A percentile compares a stretch with the other conserved stretches of the same genome.
Conservation (phyloP, 345 rosid genomes). For the Eucalyptus lansdowneana region DNA sequence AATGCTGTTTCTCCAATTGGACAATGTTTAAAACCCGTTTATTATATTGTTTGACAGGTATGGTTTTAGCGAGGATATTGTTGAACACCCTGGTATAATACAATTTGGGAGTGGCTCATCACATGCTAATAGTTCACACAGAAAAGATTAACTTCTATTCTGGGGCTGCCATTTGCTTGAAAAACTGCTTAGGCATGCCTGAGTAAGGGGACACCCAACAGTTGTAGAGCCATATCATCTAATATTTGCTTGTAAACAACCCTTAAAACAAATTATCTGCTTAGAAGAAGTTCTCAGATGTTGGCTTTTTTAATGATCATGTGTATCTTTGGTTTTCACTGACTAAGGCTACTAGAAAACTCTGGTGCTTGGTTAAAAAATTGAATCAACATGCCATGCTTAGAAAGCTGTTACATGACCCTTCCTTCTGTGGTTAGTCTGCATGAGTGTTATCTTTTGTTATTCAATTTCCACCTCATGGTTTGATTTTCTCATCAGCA, state of each 20-base stretch:
- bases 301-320: neutral
- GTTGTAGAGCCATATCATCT: neutral
- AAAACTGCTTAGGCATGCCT: neutral
- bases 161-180: neutral
- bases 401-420: neutral
- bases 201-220: neutral
- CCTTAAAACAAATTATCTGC: neutral
- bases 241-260: neutral
- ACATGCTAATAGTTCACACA: neutral
- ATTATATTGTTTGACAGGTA: constrained; percentile 42
- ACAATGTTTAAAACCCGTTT: neutral
- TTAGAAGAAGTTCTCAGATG: neutral
- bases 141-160: neutral
- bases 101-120: neutral
- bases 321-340: neutral
- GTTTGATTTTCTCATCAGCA: neutral
- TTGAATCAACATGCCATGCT: neutral
- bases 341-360: neutral
- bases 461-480: neutral
- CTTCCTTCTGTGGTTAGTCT: neutral
- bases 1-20: neutral
- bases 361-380: neutral
- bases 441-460: neutral
- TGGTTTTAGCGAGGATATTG: constrained; percentile 87
- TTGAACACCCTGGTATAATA: constrained; percentile 71